Evolutionary conservation across 345 rosid species (phyloP).

Genomic region (Sisymbrium altissimum): DNA sequence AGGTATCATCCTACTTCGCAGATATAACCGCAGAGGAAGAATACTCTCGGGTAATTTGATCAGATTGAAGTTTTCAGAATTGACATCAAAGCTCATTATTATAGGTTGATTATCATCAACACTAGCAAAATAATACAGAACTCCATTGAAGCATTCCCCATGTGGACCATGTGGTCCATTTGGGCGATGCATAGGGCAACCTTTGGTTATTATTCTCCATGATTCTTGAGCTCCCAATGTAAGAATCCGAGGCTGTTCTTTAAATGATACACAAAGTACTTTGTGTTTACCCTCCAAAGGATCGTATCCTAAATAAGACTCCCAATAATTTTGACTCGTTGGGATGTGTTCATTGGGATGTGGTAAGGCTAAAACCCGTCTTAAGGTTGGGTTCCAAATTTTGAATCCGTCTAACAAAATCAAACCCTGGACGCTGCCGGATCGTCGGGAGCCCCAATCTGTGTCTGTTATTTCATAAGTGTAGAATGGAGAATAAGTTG

Average conservation of each 20-base stretch:
- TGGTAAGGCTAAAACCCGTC: neutral
- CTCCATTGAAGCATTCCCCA: neutral
- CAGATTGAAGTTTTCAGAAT: neutral
- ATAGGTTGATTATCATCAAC: too few species aligned
- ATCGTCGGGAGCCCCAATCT: neutral
- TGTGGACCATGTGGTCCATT: neutral
- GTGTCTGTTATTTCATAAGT: neutral
- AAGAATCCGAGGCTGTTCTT: neutral
- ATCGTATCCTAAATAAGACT: neutral
- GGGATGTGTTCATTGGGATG: neutral
- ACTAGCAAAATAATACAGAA: neutral
- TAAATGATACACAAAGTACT: neutral
- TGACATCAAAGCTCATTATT: neutral
- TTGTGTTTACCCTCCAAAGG: neutral
- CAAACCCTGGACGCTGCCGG: neutral
- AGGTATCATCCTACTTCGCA: neutral
- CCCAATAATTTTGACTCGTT: neutral
- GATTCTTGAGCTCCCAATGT: neutral
- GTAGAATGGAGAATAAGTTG: neutral
- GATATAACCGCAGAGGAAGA: accelerated
- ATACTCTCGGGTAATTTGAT: neutral
- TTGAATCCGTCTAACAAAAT: neutral
- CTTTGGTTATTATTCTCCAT: neutral
- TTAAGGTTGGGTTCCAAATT: neutral
- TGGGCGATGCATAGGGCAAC: neutral